These are phyloP conservation scores for Colletotrichum gloeosporioides DNA, from an alignment of 2,329 filamentous ascomycete species.

Conservation along the genomic window DNA sequence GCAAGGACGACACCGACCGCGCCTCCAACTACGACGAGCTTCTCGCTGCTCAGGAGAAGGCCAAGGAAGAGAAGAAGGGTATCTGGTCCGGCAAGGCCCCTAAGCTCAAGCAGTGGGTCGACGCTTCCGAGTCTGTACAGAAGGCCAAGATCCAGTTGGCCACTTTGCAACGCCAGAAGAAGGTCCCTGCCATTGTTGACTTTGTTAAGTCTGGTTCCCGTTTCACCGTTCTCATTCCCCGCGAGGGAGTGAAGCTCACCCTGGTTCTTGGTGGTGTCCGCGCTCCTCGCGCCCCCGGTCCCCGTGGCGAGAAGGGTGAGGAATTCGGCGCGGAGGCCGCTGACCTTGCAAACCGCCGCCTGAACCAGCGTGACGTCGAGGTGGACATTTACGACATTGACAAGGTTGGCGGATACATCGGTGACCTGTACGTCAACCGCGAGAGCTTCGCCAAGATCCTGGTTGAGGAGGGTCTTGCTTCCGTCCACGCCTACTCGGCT, in stretches of 20 bases:
- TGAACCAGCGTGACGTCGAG: constrained; percentile 94
- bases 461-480: constrained; percentile 91
- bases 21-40: constrained; percentile 94
- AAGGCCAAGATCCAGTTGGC: constrained; percentile 95
- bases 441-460: constrained; percentile 95
- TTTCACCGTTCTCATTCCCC: constrained; percentile 89
- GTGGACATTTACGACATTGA: constrained; percentile 94
- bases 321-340: constrained; percentile 95
- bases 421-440: constrained; percentile 88
- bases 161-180: constrained; percentile 87
- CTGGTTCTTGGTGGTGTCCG: constrained; percentile 94
- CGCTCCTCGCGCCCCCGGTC: constrained; percentile 82
- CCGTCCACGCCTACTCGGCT: constrained; percentile 92
- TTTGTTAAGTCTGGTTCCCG: constrained; percentile 97
- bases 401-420: constrained; percentile 97
- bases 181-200: constrained; percentile 91
- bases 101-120: constrained; percentile 80
- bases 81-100: constrained; percentile 94
- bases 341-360: constrained; percentile 86
- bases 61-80: constrained; percentile 88
- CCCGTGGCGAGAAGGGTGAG: constrained; percentile 79
- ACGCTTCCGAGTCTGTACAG: constrained; percentile 90
- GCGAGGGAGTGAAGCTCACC: constrained; percentile 93
- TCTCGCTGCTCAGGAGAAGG: constrained; percentile 78
- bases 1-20: constrained; percentile 92